A percentile compares a stretch with the other conserved stretches of the same genome.
phyloP scores from a whole-genome alignment of 1,284 basidiomycete genomes.

The Pulveroboletus sp. region DNA sequence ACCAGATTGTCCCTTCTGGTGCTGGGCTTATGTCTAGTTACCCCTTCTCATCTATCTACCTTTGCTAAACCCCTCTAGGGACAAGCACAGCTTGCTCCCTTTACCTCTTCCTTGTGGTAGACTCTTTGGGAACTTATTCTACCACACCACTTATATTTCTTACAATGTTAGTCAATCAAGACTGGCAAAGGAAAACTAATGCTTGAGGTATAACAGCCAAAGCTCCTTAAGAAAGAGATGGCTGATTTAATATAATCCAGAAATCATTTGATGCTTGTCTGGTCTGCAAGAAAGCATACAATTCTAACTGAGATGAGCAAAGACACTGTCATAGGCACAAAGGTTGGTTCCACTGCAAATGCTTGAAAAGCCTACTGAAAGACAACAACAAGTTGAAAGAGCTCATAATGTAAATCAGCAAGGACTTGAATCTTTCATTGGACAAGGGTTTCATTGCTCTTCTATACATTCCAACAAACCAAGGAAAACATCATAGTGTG shows the following conservation, averaged over 20 bases:
- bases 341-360: neutral
- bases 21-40: too few species aligned
- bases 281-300: neutral
- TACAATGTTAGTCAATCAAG: constrained; percentile 1
- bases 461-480: too few species aligned
- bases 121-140: too few species aligned
- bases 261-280: neutral
- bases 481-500: too few species aligned
- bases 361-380: neutral
- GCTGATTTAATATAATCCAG: neutral
- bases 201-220: neutral
- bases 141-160: too few species aligned
- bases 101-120: too few species aligned
- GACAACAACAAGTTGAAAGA: neutral
- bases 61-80: too few species aligned
- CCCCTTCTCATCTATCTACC: too few species aligned
- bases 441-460: neutral
- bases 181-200: neutral
- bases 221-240: too few species aligned
- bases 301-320: neutral
- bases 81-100: too few species aligned
- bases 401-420: neutral
- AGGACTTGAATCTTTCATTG: neutral
- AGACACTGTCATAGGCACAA: neutral
- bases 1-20: too few species aligned